These are phyloP conservation scores for Neonectria neomacrospora DNA, from an alignment of 2,329 filamentous ascomycete species.

Conservation along the genomic window DNA sequence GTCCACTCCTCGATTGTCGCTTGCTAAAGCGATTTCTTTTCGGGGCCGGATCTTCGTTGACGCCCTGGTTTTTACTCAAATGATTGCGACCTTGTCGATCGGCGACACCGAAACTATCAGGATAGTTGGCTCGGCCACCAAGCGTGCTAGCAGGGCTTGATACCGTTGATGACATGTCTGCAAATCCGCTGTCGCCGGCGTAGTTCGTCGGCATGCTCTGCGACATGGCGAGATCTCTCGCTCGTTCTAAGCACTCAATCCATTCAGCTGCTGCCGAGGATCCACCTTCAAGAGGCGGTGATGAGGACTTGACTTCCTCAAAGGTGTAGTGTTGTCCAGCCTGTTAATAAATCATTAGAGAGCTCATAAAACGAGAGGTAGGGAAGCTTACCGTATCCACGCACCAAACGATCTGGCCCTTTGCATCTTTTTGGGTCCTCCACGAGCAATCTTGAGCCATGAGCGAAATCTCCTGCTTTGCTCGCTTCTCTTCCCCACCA, in stretches of 20 bases:
- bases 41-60: constrained; percentile 61
- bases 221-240: constrained; percentile 83
- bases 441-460: constrained; percentile 79
- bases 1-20: constrained; percentile 92
- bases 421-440: constrained; percentile 84
- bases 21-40: constrained; percentile 84
- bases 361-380: background rate
- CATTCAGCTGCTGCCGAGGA: constrained; percentile 85
- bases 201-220: constrained; percentile 76
- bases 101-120: constrained; percentile 60
- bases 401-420: constrained; percentile 87
- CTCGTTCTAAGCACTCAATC: constrained; percentile 88
- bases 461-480: constrained; percentile 92
- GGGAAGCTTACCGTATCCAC: constrained; percentile 84
- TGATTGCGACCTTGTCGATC: constrained; percentile 68
- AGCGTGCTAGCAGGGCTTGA: constrained; percentile 83
- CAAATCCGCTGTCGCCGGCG: constrained; percentile 73
- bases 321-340: constrained; percentile 91
- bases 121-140: constrained; percentile 65
- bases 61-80: constrained; percentile 68
- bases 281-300: constrained; percentile 65
- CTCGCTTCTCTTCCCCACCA: constrained; percentile 94
- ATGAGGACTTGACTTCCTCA: constrained; percentile 83
- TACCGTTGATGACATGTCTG: constrained; percentile 75
- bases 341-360: constrained; percentile 57